These are phyloP conservation scores for Russula sp. DNA, from an alignment of 768 basidiomycete genomes.

Conservation along the genomic window DNA sequence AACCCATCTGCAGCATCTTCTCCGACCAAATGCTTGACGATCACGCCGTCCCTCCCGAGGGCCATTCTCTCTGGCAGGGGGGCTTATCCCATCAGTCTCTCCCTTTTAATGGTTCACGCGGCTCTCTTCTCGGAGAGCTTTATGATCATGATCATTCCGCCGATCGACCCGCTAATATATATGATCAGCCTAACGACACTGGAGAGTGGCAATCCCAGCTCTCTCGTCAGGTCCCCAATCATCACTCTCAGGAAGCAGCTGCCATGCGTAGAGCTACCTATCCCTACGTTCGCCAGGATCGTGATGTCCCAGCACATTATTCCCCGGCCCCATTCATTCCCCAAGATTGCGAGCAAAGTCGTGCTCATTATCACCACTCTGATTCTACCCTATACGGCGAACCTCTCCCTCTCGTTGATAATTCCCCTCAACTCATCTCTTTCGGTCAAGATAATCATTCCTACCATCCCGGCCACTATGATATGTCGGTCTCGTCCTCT, in stretches of 20 bases:
- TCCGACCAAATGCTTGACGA: constrained; percentile 46
- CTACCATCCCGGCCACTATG: constrained; percentile 36
- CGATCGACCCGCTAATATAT: constrained; percentile 32
- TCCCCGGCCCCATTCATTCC: constrained; percentile 46
- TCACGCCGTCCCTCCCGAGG: constrained; percentile 41
- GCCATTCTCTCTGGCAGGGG: constrained; percentile 41
- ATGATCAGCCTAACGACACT: constrained; percentile 32
- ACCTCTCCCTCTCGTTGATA: constrained; percentile 39
- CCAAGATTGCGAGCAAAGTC: constrained; percentile 42
- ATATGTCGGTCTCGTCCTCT: constrained; percentile 38
- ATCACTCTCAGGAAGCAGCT: constrained; percentile 44
- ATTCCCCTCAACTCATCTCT: constrained; percentile 40
- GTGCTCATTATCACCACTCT: constrained; percentile 37
- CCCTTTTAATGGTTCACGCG: constrained; percentile 42
- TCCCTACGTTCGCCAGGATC: constrained; percentile 74
- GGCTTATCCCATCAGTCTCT: constrained; percentile 35
- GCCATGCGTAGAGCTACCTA: constrained; percentile 64
- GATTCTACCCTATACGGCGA: constrained; percentile 44
- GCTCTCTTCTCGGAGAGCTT: constrained; percentile 66
- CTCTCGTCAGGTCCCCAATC: constrained; percentile 33
- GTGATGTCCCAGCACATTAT: constrained; percentile 44
- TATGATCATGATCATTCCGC: constrained; percentile 58
- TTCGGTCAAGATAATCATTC: constrained; percentile 38
- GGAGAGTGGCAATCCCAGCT: constrained; percentile 30
- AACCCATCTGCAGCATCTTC: constrained; percentile 54